Conservation (phyloP, 805 yeast species). For the Debaryomyces castellii region DNA sequence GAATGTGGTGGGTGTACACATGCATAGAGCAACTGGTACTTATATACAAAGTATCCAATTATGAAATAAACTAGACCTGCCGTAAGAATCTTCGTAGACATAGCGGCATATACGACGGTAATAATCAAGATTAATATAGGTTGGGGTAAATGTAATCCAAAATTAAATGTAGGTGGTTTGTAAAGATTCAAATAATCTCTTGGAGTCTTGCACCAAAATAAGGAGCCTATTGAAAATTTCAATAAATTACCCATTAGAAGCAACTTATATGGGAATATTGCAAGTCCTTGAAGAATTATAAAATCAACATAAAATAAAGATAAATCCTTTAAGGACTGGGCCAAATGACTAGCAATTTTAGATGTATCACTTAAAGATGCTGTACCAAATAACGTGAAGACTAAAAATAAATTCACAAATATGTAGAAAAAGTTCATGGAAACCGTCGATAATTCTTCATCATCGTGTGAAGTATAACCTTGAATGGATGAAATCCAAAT, state of each 20-base stretch:
- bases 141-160: constrained; percentile 89
- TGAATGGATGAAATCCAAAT: constrained; percentile 80
- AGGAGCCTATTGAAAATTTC: constrained; percentile 56
- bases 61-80: constrained; percentile 84
- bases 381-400: constrained; percentile 92
- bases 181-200: constrained; percentile 73
- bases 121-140: constrained; percentile 84
- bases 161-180: constrained; percentile 89
- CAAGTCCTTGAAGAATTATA: constrained; percentile 76
- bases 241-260: constrained; percentile 76
- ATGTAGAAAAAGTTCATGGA: constrained; percentile 93
- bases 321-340: constrained; percentile 74
- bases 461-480: constrained; percentile 89
- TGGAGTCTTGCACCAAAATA: constrained; percentile 75
- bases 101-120: constrained; percentile 81
- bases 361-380: constrained; percentile 89
- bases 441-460: constrained; percentile 86
- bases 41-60: constrained; percentile 84
- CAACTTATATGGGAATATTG: constrained; percentile 88
- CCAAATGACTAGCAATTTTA: constrained; percentile 81
- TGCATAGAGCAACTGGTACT: constrained; percentile 85
- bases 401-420: constrained; percentile 89
- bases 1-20: constrained; percentile 96
- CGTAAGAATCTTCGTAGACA: constrained; percentile 82
- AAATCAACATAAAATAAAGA: constrained; percentile 90